A percentile compares a stretch with the other conserved stretches of the same genome.
Conservation (phyloP, 2,329 filamentous ascomycete species). For the Aaosphaeria arxii region DNA sequence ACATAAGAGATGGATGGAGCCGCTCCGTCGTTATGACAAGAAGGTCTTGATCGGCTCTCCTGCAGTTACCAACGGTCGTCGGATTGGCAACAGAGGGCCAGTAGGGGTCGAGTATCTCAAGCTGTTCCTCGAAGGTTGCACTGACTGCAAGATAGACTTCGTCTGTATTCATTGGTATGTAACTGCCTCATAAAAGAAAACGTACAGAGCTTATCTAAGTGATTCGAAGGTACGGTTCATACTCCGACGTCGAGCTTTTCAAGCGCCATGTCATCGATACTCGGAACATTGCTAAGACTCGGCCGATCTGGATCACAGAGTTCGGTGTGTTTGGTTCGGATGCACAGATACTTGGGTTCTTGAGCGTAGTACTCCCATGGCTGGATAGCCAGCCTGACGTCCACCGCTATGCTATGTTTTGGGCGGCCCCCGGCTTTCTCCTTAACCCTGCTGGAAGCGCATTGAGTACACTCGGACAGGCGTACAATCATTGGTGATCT, state of each 20-base stretch:
- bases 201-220: background rate
- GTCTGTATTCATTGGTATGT: constrained; percentile 30
- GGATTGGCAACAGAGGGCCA: background rate
- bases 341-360: constrained; percentile 15
- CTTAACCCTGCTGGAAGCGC: constrained; percentile 12
- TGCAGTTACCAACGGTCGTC: constrained; percentile 26
- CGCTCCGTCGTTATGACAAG: constrained; percentile 9
- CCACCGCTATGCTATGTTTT: constrained; percentile 29
- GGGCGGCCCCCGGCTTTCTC: constrained; percentile 14
- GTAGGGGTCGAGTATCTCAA: constrained; percentile 23
- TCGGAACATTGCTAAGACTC: constrained; percentile 50
- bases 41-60: constrained; percentile 28
- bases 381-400: constrained; percentile 24
- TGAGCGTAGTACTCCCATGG: constrained; percentile 29
- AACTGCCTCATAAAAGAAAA: background rate
- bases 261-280: constrained; percentile 32
- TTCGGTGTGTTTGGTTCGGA: constrained; percentile 22
- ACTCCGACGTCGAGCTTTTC: constrained; percentile 22
- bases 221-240: constrained; percentile 18
- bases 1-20: constrained; percentile 18
- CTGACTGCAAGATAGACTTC: constrained; percentile 32
- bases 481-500: constrained; percentile 5
- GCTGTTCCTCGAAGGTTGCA: constrained; percentile 24
- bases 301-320: constrained; percentile 36
- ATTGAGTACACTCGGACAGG: constrained; percentile 12